A percentile compares a stretch with the other conserved stretches of the same genome.
Conservation (phyloP, 495 filamentous ascomycete genomes). For the Annulohypoxylon stygium region DNA sequence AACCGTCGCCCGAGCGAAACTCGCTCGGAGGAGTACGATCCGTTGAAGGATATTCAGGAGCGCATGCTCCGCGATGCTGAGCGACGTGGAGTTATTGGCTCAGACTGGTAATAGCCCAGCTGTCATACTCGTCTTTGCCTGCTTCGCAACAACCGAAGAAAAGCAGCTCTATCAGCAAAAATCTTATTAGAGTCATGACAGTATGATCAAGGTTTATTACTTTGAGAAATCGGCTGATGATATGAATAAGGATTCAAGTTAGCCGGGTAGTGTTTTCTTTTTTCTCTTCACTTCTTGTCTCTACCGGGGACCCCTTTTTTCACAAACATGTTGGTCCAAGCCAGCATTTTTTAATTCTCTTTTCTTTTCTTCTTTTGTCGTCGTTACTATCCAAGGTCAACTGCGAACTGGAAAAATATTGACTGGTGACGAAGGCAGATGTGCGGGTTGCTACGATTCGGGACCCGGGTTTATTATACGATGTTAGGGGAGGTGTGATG, state of each 20-base stretch:
- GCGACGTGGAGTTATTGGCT: slow-evolving; percentile 50
- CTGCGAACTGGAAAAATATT: background rate
- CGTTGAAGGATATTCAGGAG: slow-evolving; percentile 45
- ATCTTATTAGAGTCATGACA: slow-evolving; percentile 38
- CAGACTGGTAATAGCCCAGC: slow-evolving; percentile 42
- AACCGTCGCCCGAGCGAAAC: slow-evolving; percentile 56
- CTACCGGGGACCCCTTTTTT: background rate
- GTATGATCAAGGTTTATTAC: slow-evolving; percentile 47
- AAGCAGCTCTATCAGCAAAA: slow-evolving; percentile 28
- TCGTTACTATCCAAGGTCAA: background rate
- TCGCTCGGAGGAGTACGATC: slow-evolving; percentile 47
- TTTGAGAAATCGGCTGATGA: slow-evolving; percentile 45
- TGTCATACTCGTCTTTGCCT: slow-evolving; percentile 10
- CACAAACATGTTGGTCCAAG: background rate
- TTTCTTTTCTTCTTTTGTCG: no score
- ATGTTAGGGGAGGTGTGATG: background rate
- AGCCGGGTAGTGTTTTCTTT: slow-evolving; percentile 18
- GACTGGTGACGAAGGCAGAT: background rate
- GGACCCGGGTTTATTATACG: background rate
- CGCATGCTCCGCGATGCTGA: slow-evolving; percentile 50
- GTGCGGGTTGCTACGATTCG: background rate
- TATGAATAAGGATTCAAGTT: slow-evolving; percentile 7
- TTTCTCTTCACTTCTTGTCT: slow-evolving; percentile 4
- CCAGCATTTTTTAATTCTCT: background rate
- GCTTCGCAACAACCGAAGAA: background rate